A percentile compares a stretch with the other conserved stretches of the same genome.
phyloP scores from a whole-genome alignment of 2,329 filamentous ascomycete species.

The Grosmannia clavigera region DNA sequence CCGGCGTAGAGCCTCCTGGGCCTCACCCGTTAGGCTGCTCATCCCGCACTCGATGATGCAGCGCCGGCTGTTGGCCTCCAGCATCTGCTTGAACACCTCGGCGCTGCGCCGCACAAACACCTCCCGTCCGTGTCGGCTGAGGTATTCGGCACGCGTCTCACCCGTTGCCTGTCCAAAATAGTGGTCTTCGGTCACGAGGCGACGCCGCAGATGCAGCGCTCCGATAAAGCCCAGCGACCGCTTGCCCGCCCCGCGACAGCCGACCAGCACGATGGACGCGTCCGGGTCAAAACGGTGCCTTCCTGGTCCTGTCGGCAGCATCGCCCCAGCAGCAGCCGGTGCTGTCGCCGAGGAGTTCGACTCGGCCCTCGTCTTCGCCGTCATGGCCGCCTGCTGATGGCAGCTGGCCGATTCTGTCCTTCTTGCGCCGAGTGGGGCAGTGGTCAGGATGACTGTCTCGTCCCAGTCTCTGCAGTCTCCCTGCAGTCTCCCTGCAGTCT shows the following conservation, averaged over 20 bases:
- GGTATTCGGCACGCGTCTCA: constrained; percentile 44
- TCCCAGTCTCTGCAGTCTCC: background rate
- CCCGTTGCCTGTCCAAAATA: constrained; percentile 55
- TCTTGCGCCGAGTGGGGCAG: too few relatives aligned
- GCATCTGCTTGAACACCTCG: constrained; percentile 47
- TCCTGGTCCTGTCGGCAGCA: constrained; percentile 8
- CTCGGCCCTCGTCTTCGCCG: background rate
- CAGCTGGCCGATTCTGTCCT: background rate
- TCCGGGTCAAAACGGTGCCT: constrained; percentile 38
- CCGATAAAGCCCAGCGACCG: constrained; percentile 61
- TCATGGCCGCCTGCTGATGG: background rate
- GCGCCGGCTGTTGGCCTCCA: constrained; percentile 43
- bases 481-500: too few relatives aligned
- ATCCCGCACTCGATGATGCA: constrained; percentile 60
- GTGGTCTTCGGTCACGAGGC: constrained; percentile 55
- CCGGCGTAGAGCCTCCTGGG: constrained; percentile 42
- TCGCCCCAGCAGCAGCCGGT: background rate
- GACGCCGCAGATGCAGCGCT: constrained; percentile 52
- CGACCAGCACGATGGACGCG: constrained; percentile 58
- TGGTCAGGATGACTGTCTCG: background rate
- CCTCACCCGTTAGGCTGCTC: constrained; percentile 48
- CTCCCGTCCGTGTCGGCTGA: constrained; percentile 45
- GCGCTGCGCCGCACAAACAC: constrained; percentile 51
- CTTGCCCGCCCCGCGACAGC: constrained; percentile 60
- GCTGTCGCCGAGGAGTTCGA: background rate